Conservation (phyloP, 2,329 filamentous ascomycete genomes). For the Xylaria digitata region DNA sequence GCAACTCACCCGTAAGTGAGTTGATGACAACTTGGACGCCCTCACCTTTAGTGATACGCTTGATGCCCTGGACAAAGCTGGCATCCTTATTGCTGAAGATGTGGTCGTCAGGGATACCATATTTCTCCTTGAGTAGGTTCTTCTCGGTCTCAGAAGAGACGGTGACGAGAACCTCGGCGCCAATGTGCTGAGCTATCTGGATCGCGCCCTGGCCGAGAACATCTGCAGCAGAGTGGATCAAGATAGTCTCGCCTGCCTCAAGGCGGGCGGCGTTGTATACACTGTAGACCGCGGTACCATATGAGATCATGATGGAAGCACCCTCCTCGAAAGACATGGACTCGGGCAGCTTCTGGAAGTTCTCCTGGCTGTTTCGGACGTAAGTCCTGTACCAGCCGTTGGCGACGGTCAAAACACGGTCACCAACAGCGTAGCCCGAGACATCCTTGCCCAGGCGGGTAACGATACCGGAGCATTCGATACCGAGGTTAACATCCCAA, state of each 20-base stretch:
- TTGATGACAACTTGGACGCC: slow-evolving; percentile 46
- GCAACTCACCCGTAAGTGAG: slow-evolving; percentile 44
- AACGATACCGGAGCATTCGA: slow-evolving; percentile 46
- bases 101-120: slow-evolving; percentile 44
- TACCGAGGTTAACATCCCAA: slow-evolving; percentile 46
- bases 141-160: slow-evolving; percentile 47
- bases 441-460: slow-evolving; percentile 45
- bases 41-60: slow-evolving; percentile 44
- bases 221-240: slow-evolving; percentile 47
- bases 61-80: slow-evolving; percentile 47
- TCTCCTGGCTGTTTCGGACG: slow-evolving; percentile 44
- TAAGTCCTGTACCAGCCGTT: slow-evolving; percentile 46
- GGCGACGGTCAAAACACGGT: slow-evolving; percentile 44
- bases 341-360: slow-evolving; percentile 47
- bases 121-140: slow-evolving; percentile 44
- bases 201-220: slow-evolving; percentile 45
- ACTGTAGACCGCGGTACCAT: slow-evolving; percentile 46
- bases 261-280: slow-evolving; percentile 46
- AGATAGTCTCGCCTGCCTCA: slow-evolving; percentile 45
- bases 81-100: slow-evolving; percentile 47
- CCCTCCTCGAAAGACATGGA: slow-evolving; percentile 46
- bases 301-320: slow-evolving; percentile 45
- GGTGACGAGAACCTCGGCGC: slow-evolving; percentile 44
- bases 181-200: slow-evolving; percentile 45
- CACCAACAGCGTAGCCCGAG: slow-evolving; percentile 42